Conservation (phyloP, 1,284 basidiomycete species). For the Pyrrhoderma noxium region DNA sequence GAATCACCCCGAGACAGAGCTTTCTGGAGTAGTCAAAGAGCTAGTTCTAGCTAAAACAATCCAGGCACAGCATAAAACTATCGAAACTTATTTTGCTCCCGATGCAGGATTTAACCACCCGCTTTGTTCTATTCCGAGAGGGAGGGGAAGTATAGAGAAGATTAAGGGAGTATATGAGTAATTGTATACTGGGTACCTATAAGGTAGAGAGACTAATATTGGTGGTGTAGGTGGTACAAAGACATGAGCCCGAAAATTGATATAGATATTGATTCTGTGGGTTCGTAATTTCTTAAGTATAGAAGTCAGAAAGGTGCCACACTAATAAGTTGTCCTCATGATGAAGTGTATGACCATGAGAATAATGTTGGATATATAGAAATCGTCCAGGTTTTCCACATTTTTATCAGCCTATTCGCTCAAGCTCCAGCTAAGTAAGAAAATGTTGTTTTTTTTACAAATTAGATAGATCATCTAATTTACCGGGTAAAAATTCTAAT, state of each 20-base stretch:
- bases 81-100: conserved; percentile 41
- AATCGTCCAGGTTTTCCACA: conserved; percentile 43
- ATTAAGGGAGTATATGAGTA: conserved; percentile 51
- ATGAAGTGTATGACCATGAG: conserved; percentile 36
- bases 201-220: neutral
- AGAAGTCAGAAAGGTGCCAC: no score
- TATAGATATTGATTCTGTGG: conserved; percentile 36
- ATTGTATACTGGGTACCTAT: conserved; percentile 12
- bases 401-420: conserved; percentile 40
- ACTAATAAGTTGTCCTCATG: no score
- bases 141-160: conserved; percentile 39
- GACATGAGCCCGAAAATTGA: conserved; percentile 45
- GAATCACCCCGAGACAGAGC: neutral
- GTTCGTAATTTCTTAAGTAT: conserved; percentile 26
- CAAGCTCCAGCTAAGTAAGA: conserved; percentile 42
- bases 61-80: conserved; percentile 35
- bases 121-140: conserved; percentile 35
- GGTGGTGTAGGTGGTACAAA: conserved; percentile 45
- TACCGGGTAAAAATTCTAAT: no score
- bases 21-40: neutral
- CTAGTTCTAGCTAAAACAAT: neutral
- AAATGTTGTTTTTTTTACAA: neutral
- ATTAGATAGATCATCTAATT: no score
- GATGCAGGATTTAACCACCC: conserved; percentile 52
- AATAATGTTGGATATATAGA: conserved; percentile 38